Base-by-base conservation (phyloP, 768 basidiomycete genomes). In the Floccularia luteovirens region DNA sequence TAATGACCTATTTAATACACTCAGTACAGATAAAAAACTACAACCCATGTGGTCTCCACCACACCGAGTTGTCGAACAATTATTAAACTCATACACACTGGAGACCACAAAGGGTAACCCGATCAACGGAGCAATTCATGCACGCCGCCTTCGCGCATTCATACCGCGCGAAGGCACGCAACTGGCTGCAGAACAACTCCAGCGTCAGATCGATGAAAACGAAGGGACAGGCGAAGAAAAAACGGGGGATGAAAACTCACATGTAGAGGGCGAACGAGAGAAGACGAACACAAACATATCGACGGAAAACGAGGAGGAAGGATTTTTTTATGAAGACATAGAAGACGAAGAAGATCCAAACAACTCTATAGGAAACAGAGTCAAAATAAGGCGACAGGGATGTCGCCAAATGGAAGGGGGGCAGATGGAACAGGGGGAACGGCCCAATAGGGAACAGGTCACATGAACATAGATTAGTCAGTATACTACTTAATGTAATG, bases 1-100 rank as follows among this genome's bases (percentile, higher is more conserved):
- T 17, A 54, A 38, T 7, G 38, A 50, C 6, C 39, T 51, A 1
- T 52, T 55, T 27, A 44, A 49, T 36, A 59, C 50, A 2, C 42
- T 56, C 38, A 41, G 39, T 13, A 44, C 56, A 2, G 43, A 52
- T 20, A 12, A 43, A 5, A 63, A 64, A 28, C 42, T 60, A 0
- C 19, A 48, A n/a, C 49, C 54, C 4, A 49, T 38, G 14, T 63
- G 61, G 61, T 59, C 58, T 3, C 19, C 39, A 8, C 60, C 58
- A 10, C 23, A 28, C 1, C 27, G 41, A 1, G 41, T 59, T 5
- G n/a, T 14, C 20, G 30, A 41, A 5, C 25, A 52, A 13, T 22
- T 30, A 0, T 22, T 41, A 7, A 59, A 57, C 31, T 55, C 51
- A 0, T 57, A 59, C 50, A 35, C 12, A 2, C 34, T 58, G 10